Conservation (phyloP, 1,139 yeast genomes). For the Taiozyma sp. region DNA sequence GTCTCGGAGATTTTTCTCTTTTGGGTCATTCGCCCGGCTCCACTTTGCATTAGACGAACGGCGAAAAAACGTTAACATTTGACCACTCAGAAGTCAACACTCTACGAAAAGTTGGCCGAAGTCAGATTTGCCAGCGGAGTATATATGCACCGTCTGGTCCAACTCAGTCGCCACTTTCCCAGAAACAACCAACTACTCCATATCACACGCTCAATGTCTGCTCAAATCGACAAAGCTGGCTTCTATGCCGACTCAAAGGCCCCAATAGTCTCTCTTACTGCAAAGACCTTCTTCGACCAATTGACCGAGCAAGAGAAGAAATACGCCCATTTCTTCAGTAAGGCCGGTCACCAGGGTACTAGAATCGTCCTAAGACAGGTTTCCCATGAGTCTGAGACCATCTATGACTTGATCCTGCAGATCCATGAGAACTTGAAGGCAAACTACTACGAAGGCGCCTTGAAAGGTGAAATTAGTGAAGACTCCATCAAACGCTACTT, state of each 20-base stretch:
- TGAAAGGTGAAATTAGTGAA: conserved; percentile 15
- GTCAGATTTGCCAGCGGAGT: not conserved
- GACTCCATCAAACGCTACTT: conserved; percentile 45
- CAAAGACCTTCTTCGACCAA: conserved; percentile 42
- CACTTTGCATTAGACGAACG: not conserved
- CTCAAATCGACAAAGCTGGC: conserved; percentile 7
- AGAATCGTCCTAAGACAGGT: conserved; percentile 77
- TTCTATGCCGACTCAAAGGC: conserved; percentile 43
- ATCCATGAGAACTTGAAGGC: conserved; percentile 50
- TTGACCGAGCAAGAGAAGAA: conserved; percentile 49
- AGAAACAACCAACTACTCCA: not conserved
- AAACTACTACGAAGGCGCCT: conserved; percentile 36
- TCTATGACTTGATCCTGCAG: conserved; percentile 61
- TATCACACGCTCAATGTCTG: conserved; percentile 9
- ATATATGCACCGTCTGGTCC: conserved; percentile 7
- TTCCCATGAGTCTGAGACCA: conserved; percentile 75
- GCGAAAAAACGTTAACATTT: not conserved
- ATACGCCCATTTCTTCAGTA: conserved; percentile 79
- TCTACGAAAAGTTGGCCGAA: not conserved
- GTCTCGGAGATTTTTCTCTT: not conserved
- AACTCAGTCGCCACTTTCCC: conserved; percentile 6
- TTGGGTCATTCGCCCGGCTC: not conserved
- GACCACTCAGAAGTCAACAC: not conserved
- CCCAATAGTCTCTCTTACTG: conserved; percentile 40
- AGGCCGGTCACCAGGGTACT: conserved; percentile 81